Conservation (phyloP, 306 rosid species). For the Vigna hirtella region DNA sequence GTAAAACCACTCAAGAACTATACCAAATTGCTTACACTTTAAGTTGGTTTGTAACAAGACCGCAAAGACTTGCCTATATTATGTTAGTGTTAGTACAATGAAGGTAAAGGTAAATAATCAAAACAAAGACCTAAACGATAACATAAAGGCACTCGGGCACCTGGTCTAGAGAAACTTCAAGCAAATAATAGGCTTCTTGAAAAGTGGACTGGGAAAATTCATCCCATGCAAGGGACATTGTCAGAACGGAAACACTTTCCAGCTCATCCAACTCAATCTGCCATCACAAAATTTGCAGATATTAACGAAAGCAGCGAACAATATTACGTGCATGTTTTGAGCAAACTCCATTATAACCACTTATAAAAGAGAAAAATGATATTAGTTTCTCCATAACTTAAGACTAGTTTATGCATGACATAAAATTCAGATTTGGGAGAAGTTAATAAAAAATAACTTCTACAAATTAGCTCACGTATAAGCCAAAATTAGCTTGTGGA, state of each 20-base stretch:
- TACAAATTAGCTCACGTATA: too few relatives aligned
- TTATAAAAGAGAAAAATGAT: too few relatives aligned
- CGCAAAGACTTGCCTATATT: background rate
- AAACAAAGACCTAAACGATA: constrained; percentile 31
- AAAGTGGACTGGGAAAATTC: constrained; percentile 67
- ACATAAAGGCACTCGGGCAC: constrained; percentile 51
- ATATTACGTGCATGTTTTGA: background rate
- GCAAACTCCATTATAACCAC: too few relatives aligned
- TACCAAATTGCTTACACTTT: background rate
- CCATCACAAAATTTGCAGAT: constrained; percentile 37
- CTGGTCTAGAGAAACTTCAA: constrained; percentile 73
- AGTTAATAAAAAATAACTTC: too few relatives aligned
- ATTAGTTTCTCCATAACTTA: too few relatives aligned
- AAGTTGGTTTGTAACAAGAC: background rate
- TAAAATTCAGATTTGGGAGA: too few relatives aligned
- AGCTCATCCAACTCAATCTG: constrained; percentile 91
- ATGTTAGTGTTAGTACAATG: background rate
- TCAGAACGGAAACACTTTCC: constrained; percentile 72
- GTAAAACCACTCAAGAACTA: background rate
- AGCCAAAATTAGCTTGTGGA: too few relatives aligned
- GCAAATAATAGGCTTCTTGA: constrained; percentile 66
- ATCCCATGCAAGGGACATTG: constrained; percentile 87
- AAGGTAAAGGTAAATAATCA: constrained; percentile 12
- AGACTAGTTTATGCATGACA: too few relatives aligned
- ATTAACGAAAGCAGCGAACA: constrained; percentile 34